These are phyloP conservation scores for Ephemerocybe angulata DNA, from an alignment of 768 basidiomycete species.

Conservation along the genomic window DNA sequence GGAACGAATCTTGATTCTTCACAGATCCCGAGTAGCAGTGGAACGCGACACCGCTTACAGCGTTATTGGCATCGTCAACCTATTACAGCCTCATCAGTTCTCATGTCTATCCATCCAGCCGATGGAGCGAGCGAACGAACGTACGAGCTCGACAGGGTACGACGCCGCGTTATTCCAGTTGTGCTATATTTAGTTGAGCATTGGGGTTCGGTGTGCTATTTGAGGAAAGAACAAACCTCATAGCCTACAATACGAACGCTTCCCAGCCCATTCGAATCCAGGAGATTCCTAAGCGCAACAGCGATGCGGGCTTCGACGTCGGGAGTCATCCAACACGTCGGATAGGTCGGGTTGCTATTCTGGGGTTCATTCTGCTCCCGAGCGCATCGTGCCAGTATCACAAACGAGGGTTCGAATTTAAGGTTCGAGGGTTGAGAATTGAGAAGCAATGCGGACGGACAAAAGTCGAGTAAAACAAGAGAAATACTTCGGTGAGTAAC, in stretches of 20 bases:
- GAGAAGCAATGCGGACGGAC: not conserved
- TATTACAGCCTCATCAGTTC: slow-evolving; percentile 3
- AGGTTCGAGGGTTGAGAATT: too few species aligned
- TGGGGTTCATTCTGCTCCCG: slow-evolving; percentile 49
- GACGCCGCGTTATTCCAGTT: slow-evolving; percentile 67
- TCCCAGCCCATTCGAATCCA: slow-evolving; percentile 61
- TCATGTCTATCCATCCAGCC: not conserved
- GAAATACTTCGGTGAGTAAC: not conserved
- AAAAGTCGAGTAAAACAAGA: not conserved
- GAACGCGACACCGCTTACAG: slow-evolving; percentile 65
- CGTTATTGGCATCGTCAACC: slow-evolving; percentile 54
- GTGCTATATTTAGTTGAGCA: slow-evolving; percentile 35
- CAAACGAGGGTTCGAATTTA: too few species aligned
- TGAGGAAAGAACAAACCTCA: slow-evolving; percentile 17
- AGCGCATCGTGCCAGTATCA: not conserved
- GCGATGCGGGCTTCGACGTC: slow-evolving; percentile 58
- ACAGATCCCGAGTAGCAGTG: slow-evolving; percentile 67
- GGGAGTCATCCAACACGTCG: slow-evolving; percentile 54
- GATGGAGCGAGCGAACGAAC: slow-evolving; percentile 1
- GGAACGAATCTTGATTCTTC: slow-evolving; percentile 52
- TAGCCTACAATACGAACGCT: slow-evolving; percentile 59
- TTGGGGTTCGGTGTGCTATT: not conserved
- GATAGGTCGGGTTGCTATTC: slow-evolving; percentile 65
- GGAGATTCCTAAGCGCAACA: slow-evolving; percentile 47
- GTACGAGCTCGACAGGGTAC: slow-evolving; percentile 53